A percentile compares a stretch with the other conserved stretches of the same genome.
These are phyloP conservation scores for Pseudognaphalium luteoalbum DNA, from an alignment of 129 eudicot genomes.

Conservation along the genomic window DNA sequence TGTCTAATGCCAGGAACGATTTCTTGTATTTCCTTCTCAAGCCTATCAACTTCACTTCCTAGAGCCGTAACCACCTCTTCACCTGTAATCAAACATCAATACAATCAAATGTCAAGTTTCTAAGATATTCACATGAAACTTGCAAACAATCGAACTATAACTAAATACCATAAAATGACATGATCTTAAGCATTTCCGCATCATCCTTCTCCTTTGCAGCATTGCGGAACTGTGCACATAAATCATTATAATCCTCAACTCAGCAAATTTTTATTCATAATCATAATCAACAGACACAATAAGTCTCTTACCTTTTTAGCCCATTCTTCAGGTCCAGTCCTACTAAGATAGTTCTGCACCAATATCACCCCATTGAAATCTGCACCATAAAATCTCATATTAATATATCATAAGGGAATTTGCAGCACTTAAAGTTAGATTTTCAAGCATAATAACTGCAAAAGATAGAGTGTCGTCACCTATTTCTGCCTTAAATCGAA, in stretches of 20 bases:
- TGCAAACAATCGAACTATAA: neutral
- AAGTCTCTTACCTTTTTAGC: constrained; percentile 64
- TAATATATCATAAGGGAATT: neutral
- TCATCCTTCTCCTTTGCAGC: constrained; percentile 68
- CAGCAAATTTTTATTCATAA: neutral
- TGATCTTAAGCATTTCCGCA: constrained; percentile 58
- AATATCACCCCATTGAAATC: constrained; percentile 91
- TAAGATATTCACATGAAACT: neutral
- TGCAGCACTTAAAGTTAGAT: neutral
- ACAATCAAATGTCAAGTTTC: neutral
- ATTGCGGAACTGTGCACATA: constrained; percentile 61
- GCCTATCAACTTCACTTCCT: constrained; percentile 97
- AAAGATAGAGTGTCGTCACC: constrained; percentile 40
- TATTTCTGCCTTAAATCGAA: constrained; percentile 96
- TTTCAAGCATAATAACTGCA: neutral
- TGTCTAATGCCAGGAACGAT: constrained; percentile 95
- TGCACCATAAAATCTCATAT: constrained; percentile 29
- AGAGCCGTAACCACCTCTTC: constrained; percentile 95
- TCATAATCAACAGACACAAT: neutral
- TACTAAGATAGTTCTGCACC: constrained; percentile 79
- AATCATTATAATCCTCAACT: neutral
- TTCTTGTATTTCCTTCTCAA: constrained; percentile 83
- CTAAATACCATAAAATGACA: constrained; percentile 81
- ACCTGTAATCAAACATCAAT: constrained; percentile 44
- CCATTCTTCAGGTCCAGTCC: constrained; percentile 89